These are phyloP conservation scores for Ogataea sp. DNA, from an alignment of 805 yeast species.

Conservation along the genomic window DNA sequence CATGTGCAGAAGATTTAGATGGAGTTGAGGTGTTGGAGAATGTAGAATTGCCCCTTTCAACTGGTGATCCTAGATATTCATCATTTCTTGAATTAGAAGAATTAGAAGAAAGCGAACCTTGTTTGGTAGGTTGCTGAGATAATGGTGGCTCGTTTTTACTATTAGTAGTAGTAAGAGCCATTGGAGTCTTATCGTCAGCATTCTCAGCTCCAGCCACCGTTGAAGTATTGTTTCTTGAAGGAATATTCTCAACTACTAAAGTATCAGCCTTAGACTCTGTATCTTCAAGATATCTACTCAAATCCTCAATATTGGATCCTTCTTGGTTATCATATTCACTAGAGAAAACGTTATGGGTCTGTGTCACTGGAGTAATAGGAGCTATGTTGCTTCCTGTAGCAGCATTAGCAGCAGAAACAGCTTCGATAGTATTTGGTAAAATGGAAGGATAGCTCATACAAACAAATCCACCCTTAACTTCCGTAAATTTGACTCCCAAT, in stretches of 20 bases:
- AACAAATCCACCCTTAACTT: constrained; percentile 89
- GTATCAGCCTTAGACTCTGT: constrained; percentile 5
- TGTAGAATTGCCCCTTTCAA: constrained; percentile 5
- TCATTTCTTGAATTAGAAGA: constrained; percentile 4
- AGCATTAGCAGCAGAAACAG: constrained; percentile 17
- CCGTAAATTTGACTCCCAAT: constrained; percentile 74
- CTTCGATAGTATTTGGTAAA: constrained; percentile 6
- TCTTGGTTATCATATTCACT: constrained; percentile 23
- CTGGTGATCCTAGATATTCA: constrained; percentile 9
- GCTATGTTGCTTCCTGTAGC: background rate
- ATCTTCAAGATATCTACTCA: constrained; percentile 7
- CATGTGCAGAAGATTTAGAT: constrained; percentile 25
- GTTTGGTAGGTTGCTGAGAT: constrained; percentile 11
- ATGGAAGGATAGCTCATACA: constrained; percentile 63
- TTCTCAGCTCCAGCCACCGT: constrained; percentile 1
- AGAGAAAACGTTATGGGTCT: too few species aligned
- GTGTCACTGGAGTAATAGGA: background rate
- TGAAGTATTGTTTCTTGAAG: background rate
- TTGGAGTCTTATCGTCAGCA: constrained; percentile 14
- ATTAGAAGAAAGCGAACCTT: constrained; percentile 14
- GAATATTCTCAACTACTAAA: background rate
- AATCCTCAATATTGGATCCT: background rate
- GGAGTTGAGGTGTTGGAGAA: constrained; percentile 18
- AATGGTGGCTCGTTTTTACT: constrained; percentile 12
- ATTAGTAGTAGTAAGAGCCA: constrained; percentile 8